Conservation (phyloP, 2,329 filamentous ascomycete species). For the Pseudogymnoascus sp. region DNA sequence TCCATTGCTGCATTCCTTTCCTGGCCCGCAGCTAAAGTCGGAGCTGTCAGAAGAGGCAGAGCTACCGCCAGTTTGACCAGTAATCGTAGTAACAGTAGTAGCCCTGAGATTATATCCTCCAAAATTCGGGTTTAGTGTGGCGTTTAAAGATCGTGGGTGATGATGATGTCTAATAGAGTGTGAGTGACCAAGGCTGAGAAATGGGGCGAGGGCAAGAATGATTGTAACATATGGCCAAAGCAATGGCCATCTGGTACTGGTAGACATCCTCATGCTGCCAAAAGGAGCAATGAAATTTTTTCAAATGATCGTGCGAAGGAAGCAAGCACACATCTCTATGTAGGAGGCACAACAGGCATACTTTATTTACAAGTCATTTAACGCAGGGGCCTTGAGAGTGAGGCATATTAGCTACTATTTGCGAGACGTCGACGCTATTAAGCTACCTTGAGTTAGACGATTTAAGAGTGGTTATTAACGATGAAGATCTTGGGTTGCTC, state of each 20-base stretch:
- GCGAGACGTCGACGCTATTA: too few species aligned
- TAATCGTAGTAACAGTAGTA: neutral
- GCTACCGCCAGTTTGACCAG: neutral
- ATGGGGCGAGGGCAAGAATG: neutral
- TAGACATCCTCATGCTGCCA: neutral
- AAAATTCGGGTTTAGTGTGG: neutral
- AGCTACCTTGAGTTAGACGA: too few species aligned
- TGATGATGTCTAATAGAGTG: neutral
- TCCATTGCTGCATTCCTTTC: slow-evolving; percentile 19
- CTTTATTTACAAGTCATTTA: too few species aligned
- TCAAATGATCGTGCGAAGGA: neutral
- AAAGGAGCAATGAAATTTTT: neutral
- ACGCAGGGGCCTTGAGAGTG: too few species aligned
- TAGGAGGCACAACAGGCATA: too few species aligned
- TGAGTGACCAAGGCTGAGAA: neutral
- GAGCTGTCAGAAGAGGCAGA: neutral
- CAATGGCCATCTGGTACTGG: neutral
- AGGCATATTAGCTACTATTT: too few species aligned
- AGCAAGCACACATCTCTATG: too few species aligned
- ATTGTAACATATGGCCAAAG: neutral
- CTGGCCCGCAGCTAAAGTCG: slow-evolving; percentile 12
- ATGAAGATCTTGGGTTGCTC: too few species aligned
- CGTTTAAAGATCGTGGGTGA: neutral
- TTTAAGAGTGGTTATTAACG: too few species aligned
- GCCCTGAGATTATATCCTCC: neutral